phyloP scores from a whole-genome alignment of 805 yeast genomes.

The Candida loeiensis region DNA sequence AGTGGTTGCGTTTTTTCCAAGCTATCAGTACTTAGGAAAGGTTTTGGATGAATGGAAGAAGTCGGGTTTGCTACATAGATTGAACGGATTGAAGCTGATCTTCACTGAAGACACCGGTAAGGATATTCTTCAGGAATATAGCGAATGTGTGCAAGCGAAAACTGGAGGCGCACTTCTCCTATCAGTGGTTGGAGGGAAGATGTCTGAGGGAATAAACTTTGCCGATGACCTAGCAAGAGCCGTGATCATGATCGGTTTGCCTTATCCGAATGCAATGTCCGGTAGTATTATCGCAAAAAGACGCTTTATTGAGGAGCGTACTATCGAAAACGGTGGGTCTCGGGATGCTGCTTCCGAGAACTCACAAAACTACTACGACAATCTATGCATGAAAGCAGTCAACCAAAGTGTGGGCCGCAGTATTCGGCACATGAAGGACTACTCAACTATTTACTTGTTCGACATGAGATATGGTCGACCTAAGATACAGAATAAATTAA shows the following conservation, averaged over 20 bases:
- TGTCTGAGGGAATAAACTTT: slow-evolving; percentile 93
- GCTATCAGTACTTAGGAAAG: slow-evolving; percentile 66
- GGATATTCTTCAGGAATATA: slow-evolving; percentile 48
- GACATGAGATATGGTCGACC: slow-evolving; percentile 56
- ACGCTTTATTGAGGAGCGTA: slow-evolving; percentile 54
- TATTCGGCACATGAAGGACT: slow-evolving; percentile 78
- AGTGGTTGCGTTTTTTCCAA: slow-evolving; percentile 77
- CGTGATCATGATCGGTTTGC: slow-evolving; percentile 82
- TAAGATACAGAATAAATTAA: slow-evolving; percentile 55
- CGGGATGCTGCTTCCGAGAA: slow-evolving; percentile 43
- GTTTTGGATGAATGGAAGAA: slow-evolving; percentile 53
- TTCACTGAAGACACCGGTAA: slow-evolving; percentile 17
- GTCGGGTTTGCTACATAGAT: slow-evolving; percentile 20
- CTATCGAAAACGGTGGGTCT: slow-evolving; percentile 48
- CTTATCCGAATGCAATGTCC: slow-evolving; percentile 80
- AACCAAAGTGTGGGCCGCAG: slow-evolving; percentile 93
- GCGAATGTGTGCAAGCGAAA: slow-evolving; percentile 33
- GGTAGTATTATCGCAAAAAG: slow-evolving; percentile 77
- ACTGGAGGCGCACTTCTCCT: slow-evolving; percentile 61
- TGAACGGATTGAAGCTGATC: slow-evolving; percentile 42
- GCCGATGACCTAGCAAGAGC: slow-evolving; percentile 85
- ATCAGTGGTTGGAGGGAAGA: slow-evolving; percentile 88
- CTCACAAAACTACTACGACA: slow-evolving; percentile 65
- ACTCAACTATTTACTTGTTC: slow-evolving; percentile 67
- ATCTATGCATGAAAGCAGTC: slow-evolving; percentile 84